Evolutionary conservation across 495 filamentous ascomycete genomes (phyloP), one percentile per base, ranked within the genome.

Genomic region (Letharia columbiana): DNA sequence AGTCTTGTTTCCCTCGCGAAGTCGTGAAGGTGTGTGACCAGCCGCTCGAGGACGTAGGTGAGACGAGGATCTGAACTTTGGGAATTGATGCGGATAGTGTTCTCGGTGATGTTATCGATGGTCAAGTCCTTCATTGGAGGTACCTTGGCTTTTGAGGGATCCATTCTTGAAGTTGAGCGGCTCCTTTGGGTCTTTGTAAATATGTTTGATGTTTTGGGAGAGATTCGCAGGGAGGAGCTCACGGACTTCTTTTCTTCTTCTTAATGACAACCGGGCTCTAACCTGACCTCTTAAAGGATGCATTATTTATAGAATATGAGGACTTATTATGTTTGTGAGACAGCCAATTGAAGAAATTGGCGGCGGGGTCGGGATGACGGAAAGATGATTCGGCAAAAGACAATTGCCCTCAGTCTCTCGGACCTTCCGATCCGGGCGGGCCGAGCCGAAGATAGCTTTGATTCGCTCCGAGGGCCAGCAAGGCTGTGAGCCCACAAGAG

Each of bases 51-150:
- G 58, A 93, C 70, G 70, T 91, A 92, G 67, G 83, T 86, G 71
- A 91, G 78, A 50, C 90, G 86, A 61, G 77, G 72, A 72, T 92
- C 80, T 62, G 77, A 66, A 69, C 83, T 82, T 71, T 88, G 87
- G 20, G 88, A 89, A 78, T 91, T 93, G 74, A 90, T 89, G 31
- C 79, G 79, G 71, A 86, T 81, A 33, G 86, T 85, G 72, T 92
- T 92, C 44, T 86, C 82, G 66, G 90, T 93, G 78, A 94, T 92
- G 75, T 92, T 92, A 70, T 92, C 90, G 69, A 85, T 84, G 17
- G 87, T 92, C 42, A 91, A 79, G 76, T 92, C 82, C 71, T 87
- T 88, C 77, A 91, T 82, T 1, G 82, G 79, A 50, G 83, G 84
- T 70, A 84, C 78, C 28, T 77, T 79, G 62, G 80, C 76, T 61